Conservation (phyloP, 2,329 filamentous ascomycete species). For the Talaromyces sp. region DNA sequence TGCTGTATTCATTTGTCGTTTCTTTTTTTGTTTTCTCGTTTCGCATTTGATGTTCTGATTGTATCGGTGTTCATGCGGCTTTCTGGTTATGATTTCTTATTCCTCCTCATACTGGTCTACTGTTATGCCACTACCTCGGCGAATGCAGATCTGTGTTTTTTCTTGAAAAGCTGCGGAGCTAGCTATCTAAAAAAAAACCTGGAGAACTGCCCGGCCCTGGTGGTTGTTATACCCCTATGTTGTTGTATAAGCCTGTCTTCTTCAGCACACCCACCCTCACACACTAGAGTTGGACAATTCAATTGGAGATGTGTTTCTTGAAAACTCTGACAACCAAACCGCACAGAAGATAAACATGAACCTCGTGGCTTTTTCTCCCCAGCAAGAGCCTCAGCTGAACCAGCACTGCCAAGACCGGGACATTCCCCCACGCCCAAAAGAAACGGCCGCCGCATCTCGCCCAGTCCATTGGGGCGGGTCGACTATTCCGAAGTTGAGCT, state of each 20-base stretch:
- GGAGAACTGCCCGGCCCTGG: not conserved
- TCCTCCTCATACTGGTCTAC: not conserved
- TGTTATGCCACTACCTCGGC: not conserved
- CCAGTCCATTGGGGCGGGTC: not conserved
- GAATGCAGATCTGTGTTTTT: not conserved
- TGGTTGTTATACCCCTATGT: not conserved
- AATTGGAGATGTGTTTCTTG: not conserved
- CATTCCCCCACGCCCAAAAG: not conserved
- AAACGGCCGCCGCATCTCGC: not conserved
- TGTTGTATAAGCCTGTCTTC: not conserved
- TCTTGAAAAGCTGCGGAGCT: not conserved
- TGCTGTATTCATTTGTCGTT: not conserved
- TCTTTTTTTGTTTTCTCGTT: not conserved
- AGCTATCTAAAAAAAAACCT: not conserved
- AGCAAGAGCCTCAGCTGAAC: not conserved
- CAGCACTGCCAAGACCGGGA: not conserved
- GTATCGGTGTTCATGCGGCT: conserved; percentile 6
- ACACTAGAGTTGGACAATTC: not conserved
- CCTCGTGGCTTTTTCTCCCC: not conserved
- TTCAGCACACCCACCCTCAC: not conserved
- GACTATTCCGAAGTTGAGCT: not conserved
- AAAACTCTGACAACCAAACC: too few species aligned
- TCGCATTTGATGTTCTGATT: not conserved
- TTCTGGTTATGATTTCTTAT: not conserved
- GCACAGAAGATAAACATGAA: too few species aligned